Percentiles rank a stretch among this genome's conserved stretches.
Evolutionary conservation across 148 eudicot species (phyloP).

Genomic region (Amaranthus palmeri): DNA sequence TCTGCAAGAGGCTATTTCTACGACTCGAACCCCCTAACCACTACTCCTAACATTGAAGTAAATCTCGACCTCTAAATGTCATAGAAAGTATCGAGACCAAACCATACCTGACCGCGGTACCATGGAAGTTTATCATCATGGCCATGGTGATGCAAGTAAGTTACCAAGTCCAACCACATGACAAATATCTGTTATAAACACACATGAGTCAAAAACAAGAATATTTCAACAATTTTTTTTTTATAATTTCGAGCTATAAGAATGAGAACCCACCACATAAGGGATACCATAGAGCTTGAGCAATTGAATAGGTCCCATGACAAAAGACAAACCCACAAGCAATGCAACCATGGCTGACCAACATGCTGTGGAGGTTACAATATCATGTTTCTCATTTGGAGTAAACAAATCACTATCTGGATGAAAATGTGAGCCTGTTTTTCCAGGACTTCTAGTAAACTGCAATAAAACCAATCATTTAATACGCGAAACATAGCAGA

Average conservation of each 20-base stretch:
- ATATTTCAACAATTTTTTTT: background rate
- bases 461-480: conserved; percentile 19
- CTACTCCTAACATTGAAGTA: too few relatives aligned
- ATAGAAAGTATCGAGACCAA: background rate
- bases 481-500: background rate
- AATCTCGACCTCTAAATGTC: background rate
- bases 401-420: conserved; percentile 57
- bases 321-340: conserved; percentile 53
- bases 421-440: conserved; percentile 60
- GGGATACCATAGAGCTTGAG: conserved; percentile 76
- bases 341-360: conserved; percentile 69
- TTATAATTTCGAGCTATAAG: background rate
- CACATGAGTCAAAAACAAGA: background rate
- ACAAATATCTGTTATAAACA: conserved; percentile 48
- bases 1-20: too few relatives aligned
- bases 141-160: conserved; percentile 85
- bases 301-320: conserved; percentile 63
- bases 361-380: conserved; percentile 62
- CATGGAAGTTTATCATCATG: conserved; percentile 79
- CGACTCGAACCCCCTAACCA: too few relatives aligned
- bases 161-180: conserved; percentile 79
- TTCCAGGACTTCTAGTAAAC: conserved; percentile 72
- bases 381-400: conserved; percentile 48
- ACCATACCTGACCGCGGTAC: conserved; percentile 73
- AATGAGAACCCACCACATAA: conserved; percentile 41